These are phyloP conservation scores for Cucurbita argyrosperma DNA, from an alignment of 306 rosid species.

Conservation along the genomic window DNA sequence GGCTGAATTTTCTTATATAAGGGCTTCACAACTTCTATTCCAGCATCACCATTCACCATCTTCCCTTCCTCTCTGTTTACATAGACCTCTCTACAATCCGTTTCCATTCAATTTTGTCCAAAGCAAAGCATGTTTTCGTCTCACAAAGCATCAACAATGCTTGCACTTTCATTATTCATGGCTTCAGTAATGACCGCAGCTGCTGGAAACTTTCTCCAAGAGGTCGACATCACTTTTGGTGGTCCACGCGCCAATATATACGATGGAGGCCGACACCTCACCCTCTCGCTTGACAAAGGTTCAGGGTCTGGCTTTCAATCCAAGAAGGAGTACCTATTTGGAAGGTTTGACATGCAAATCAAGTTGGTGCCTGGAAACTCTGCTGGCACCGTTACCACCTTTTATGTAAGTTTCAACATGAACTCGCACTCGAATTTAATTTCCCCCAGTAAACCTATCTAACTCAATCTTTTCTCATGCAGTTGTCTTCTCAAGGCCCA, in stretches of 20 bases:
- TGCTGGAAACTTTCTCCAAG: slow-evolving; percentile 47
- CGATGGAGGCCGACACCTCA: slow-evolving; percentile 43
- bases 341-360: slow-evolving; percentile 65
- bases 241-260: slow-evolving; percentile 39
- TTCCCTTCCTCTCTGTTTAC: background rate
- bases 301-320: slow-evolving; percentile 88
- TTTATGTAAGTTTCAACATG: slow-evolving; percentile 27
- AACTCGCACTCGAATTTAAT: background rate
- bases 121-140: slow-evolving; percentile 5
- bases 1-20: slow-evolving; percentile 7
- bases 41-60: background rate
- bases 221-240: slow-evolving; percentile 61
- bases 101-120: background rate
- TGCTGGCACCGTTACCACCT: slow-evolving; percentile 79
- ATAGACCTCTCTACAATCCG: background rate
- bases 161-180: slow-evolving; percentile 3
- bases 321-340: slow-evolving; percentile 46
- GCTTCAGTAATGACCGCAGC: slow-evolving; percentile 11
- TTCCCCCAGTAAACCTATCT: background rate
- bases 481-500: slow-evolving; percentile 58
- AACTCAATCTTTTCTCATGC: background rate
- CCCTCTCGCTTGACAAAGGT: slow-evolving; percentile 52
- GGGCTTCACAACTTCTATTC: background rate
- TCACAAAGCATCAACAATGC: slow-evolving; percentile 1
- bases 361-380: slow-evolving; percentile 72